Evolutionary conservation across 2,329 filamentous ascomycete species (phyloP).

Genomic region (Ophiostoma fasciatum): DNA sequence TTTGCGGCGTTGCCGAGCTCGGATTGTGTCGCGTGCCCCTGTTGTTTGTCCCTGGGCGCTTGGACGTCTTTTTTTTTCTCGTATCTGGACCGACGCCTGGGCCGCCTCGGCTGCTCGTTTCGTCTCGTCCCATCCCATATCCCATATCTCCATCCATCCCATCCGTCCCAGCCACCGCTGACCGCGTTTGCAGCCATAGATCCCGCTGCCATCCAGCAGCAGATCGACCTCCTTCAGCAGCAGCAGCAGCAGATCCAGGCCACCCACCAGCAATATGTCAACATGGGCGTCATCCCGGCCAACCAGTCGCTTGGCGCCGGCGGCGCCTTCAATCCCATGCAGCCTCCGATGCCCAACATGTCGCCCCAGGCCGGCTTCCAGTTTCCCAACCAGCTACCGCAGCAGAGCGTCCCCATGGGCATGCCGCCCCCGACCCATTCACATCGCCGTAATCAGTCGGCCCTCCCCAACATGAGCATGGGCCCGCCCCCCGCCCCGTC

Average conservation of each 20-base stretch:
- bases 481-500: conserved; percentile 82
- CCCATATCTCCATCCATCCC: no score
- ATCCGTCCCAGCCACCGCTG: no score
- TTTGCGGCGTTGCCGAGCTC: neutral
- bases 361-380: conserved; percentile 74
- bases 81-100: no score
- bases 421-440: conserved; percentile 63
- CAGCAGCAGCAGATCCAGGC: conserved; percentile 96
- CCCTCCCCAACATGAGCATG: conserved; percentile 82
- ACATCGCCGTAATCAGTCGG: conserved; percentile 97
- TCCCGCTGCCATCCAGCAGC: conserved; percentile 92
- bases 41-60: no score
- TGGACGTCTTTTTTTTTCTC: no score
- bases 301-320: conserved; percentile 61
- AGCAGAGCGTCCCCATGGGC: conserved; percentile 61
- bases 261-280: conserved; percentile 93
- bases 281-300: conserved; percentile 86
- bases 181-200: conserved; percentile 57
- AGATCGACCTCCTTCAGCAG: conserved; percentile 93
- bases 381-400: conserved; percentile 65
- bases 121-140: conserved; percentile 2
- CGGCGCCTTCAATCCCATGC: conserved; percentile 60
- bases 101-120: no score
- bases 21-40: no score
- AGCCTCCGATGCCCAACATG: conserved; percentile 64